Percentiles rank a stretch among this genome's conserved stretches.
Evolutionary conservation across 2,329 filamentous ascomycete genomes (phyloP).

Genomic region (Mariannaea sp.): DNA sequence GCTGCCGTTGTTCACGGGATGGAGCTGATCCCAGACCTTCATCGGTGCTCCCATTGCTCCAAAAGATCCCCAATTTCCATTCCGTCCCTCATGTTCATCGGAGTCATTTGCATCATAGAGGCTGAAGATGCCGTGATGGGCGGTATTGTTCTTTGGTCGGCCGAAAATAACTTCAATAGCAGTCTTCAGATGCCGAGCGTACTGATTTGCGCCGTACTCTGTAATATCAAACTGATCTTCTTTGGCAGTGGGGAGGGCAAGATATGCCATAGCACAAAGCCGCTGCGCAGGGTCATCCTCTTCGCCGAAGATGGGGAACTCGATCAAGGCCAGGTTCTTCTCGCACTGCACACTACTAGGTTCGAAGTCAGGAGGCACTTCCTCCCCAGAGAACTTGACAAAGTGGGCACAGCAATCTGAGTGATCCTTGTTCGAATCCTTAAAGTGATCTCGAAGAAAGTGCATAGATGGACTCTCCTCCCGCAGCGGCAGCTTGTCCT

Average conservation of each 20-base stretch:
- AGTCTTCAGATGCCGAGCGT: conserved; percentile 31
- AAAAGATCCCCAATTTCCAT: conserved; percentile 13
- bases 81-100: neutral
- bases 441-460: conserved; percentile 15
- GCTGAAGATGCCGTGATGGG: conserved; percentile 27
- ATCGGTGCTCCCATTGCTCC: conserved; percentile 23
- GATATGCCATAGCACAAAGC: conserved; percentile 26
- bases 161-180: conserved; percentile 38
- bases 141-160: neutral
- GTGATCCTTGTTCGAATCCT: neutral
- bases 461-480: conserved; percentile 6
- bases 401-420: conserved; percentile 32
- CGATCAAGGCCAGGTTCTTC: conserved; percentile 27
- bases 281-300: conserved; percentile 7
- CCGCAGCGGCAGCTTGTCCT: conserved; percentile 17
- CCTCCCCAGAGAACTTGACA: conserved; percentile 18
- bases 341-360: conserved; percentile 26
- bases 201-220: conserved; percentile 36
- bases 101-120: conserved; percentile 21
- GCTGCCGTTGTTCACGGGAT: conserved; percentile 22
- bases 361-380: conserved; percentile 22
- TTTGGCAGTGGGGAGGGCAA: conserved; percentile 28
- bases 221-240: conserved; percentile 7
- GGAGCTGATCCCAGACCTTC: conserved; percentile 25
- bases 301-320: conserved; percentile 8